Evolutionary conservation across 768 basidiomycete genomes (phyloP), one percentile per base, ranked within the genome.

Genomic region (Termitomyces sp.): DNA sequence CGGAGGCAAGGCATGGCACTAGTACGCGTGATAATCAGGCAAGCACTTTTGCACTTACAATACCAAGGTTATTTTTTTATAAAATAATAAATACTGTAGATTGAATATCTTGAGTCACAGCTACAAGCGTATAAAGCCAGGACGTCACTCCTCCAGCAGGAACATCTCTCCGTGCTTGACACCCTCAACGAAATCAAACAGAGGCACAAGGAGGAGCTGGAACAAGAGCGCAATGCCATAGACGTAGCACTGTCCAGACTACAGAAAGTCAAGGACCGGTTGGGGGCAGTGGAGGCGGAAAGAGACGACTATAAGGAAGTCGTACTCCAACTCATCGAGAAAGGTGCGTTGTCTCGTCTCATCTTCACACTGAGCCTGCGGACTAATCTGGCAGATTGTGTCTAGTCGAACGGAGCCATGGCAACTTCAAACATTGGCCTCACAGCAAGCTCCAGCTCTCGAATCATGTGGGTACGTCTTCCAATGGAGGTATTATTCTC

Each of bases 291-390:
- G 15, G 65, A 85, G 68, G 66, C 64, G 0, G 81, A 85, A 63
- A 72, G 70, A 58, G 83, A 85, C 66, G 79, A 82, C 44, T 62
- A 80, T 60, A 75, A 78, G 63, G 80, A 81, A 45, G 81, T 74
- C 15, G 79, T 86, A 0, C 67, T 74, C 32, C 68, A 79, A 44
- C 67, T 86, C 32, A 76, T 82, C n/a, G 72, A 82, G 61, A 81
- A 80, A 83, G 79, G 84, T 85, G 64, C 48, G 80, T 22, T 33
- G 6, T 28, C 38, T 36, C 5, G 20, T 48, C 40, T 24, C 28
- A 20, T 58, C 6, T 44, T 35, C 24, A 39, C 12, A 16, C 15
- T 5, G 39, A 49, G 13, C 5, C 44, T 53, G 28, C n/a, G 39
- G 39, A 51, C 33, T 59, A 24, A 66, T 32, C 44, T 57, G 46